phyloP scores from a whole-genome alignment of 1,284 basidiomycete species.

The Leccinum subatratum region DNA sequence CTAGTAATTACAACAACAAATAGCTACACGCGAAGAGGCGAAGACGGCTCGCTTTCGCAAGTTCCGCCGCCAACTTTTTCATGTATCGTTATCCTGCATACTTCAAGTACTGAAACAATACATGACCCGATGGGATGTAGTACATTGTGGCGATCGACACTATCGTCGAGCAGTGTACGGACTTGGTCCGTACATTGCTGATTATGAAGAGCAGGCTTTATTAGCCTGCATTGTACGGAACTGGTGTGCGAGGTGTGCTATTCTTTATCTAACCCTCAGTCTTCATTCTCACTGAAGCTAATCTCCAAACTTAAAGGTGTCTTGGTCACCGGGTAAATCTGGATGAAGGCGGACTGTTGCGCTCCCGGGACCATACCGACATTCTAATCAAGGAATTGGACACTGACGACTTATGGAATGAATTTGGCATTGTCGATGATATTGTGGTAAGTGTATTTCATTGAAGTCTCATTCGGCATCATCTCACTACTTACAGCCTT shows the following conservation, averaged over 20 bases:
- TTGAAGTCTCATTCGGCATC: too few species aligned
- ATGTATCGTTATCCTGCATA: background rate
- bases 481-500: background rate
- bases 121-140: constrained; percentile 17
- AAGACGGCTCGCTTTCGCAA: background rate
- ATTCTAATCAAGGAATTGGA: background rate
- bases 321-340: background rate
- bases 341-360: background rate
- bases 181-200: constrained; percentile 23
- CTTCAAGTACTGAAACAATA: background rate
- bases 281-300: too few species aligned
- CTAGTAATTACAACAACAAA: background rate
- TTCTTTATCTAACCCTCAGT: background rate
- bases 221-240: constrained; percentile 17
- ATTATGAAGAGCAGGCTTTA: constrained; percentile 24
- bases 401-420: constrained; percentile 1
- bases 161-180: constrained; percentile 10
- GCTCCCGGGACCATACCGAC: background rate
- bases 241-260: constrained; percentile 20
- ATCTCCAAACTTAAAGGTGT: background rate
- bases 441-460: constrained; percentile 9
- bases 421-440: constrained; percentile 10
- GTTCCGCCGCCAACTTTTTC: background rate
- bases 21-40: background rate
- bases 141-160: constrained; percentile 14